Percentiles rank a stretch among this genome's conserved stretches.
phyloP scores from a whole-genome alignment of 176 grass and related monocot species.

The Echinochloa phyllopogon region DNA sequence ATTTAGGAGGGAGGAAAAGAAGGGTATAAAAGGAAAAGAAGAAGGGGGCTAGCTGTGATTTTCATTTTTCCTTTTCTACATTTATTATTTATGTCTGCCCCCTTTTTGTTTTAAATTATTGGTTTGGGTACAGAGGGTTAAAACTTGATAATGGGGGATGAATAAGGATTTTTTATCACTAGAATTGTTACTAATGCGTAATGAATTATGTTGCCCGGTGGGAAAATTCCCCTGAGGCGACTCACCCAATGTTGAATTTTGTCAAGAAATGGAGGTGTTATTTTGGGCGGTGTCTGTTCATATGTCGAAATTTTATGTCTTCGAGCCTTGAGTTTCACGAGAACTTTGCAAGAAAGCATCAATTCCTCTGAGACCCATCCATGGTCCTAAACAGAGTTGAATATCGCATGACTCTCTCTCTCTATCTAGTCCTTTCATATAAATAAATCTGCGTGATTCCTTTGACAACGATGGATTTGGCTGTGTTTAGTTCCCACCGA shows the following conservation, averaged over 20 bases:
- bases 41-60: not conserved
- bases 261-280: not conserved
- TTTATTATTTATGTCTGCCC: not conserved
- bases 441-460: not conserved
- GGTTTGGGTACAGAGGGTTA: conserved; percentile 41
- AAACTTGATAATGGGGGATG: conserved; percentile 3
- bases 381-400: not conserved
- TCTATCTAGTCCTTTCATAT: not conserved
- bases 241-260: not conserved
- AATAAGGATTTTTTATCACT: conserved; percentile 22
- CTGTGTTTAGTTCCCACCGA: too few species aligned
- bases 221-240: not conserved
- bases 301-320: not conserved
- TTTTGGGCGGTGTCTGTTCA: not conserved
- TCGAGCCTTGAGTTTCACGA: not conserved
- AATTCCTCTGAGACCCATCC: not conserved
- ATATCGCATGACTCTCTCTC: not conserved
- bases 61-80: not conserved
- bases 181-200: not conserved
- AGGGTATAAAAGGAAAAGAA: not conserved
- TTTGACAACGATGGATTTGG: not conserved
- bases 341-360: not conserved
- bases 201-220: not conserved
- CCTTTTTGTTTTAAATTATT: conserved; percentile 22
- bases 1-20: not conserved